Evolutionary conservation across 1,284 basidiomycete genomes (phyloP), one percentile per base, ranked within the genome.

Genomic region (Termitomyces sp.): DNA sequence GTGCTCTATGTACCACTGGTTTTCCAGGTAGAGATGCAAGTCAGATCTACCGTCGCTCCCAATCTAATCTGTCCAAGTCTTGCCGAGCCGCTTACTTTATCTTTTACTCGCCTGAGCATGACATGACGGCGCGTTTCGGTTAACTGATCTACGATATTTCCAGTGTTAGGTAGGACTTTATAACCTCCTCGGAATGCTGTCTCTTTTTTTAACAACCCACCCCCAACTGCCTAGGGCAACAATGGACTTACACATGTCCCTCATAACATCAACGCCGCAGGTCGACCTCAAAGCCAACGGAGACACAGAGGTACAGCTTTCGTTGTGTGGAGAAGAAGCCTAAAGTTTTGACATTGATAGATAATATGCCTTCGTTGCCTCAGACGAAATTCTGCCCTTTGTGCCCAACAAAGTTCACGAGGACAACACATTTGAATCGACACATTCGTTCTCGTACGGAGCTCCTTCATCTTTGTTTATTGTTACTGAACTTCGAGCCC

Each of bases 371-470:
- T 49, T 72, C 70, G 49, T 64, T 74, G 33, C 72, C 72, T 19
- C 72, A 81, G 63, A 79, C 74, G 21, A 80, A 80, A 63, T 69
- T 73, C 49, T 81, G 79, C 58, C 70, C 74, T 30, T 63, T 79
- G 30, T 82, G 79, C 54, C 77, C 78, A 6, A 78, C 80, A 10
- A 80, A 78, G 60, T 81, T 81, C 63, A 81, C 79, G 10, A 68
- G 79, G 52, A 79, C 76, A 1, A 81, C 79, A 0, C 80, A 81
- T 60, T 68, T 82, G 42, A 79, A 80, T 58, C 70, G 79, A 14
- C 80, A 81, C 57, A 64, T 81, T 57, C 72, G 73, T 46, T 73
- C 72, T 50, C 73, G 73, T 75, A 57, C 50, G 19, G 26, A 13
- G 40, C 46, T 34, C 47, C n/a, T 10, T 48, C 24, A 13, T 3